phyloP scores from a whole-genome alignment of 2,329 filamentous ascomycete genomes.

The Paracoccidioides lutzii region DNA sequence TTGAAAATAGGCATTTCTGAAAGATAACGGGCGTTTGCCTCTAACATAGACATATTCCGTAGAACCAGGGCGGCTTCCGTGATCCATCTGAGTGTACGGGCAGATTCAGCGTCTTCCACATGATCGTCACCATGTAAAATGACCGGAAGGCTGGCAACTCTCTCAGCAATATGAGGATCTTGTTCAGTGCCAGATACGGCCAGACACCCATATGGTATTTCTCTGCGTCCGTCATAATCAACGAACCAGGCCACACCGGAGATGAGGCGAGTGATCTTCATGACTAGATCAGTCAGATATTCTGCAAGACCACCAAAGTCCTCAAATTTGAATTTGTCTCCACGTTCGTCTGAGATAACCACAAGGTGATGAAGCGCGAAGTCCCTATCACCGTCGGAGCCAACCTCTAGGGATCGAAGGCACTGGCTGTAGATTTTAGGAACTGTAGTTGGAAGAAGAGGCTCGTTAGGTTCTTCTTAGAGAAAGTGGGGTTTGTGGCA shows the following conservation, averaged over 20 bases:
- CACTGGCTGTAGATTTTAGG: slow-evolving; percentile 75
- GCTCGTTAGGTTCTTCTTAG: neutral
- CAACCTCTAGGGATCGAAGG: slow-evolving; percentile 51
- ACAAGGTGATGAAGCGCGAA: slow-evolving; percentile 88
- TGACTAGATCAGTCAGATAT: slow-evolving; percentile 69
- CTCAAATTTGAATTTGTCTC: slow-evolving; percentile 92
- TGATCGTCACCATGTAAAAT: slow-evolving; percentile 47
- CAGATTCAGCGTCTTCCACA: slow-evolving; percentile 58
- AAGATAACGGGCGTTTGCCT: slow-evolving; percentile 75
- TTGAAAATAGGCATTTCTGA: slow-evolving; percentile 52
- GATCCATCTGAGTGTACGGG: slow-evolving; percentile 59
- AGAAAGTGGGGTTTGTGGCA: no score
- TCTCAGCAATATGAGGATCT: slow-evolving; percentile 58
- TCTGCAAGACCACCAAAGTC: slow-evolving; percentile 82
- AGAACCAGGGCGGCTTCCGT: slow-evolving; percentile 80
- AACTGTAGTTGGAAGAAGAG: slow-evolving; percentile 12
- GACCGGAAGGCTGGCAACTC: slow-evolving; percentile 51
- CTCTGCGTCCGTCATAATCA: slow-evolving; percentile 51
- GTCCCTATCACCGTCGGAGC: slow-evolving; percentile 55
- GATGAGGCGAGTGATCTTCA: slow-evolving; percentile 64
- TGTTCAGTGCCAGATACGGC: no score
- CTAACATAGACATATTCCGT: slow-evolving; percentile 89
- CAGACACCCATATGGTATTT: slow-evolving; percentile 48
- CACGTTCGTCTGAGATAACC: slow-evolving; percentile 87
- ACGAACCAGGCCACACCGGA: slow-evolving; percentile 74